Evolutionary conservation across 139 green algal genomes (phyloP).

Genomic region (Diplosphaera chodatii): DNA sequence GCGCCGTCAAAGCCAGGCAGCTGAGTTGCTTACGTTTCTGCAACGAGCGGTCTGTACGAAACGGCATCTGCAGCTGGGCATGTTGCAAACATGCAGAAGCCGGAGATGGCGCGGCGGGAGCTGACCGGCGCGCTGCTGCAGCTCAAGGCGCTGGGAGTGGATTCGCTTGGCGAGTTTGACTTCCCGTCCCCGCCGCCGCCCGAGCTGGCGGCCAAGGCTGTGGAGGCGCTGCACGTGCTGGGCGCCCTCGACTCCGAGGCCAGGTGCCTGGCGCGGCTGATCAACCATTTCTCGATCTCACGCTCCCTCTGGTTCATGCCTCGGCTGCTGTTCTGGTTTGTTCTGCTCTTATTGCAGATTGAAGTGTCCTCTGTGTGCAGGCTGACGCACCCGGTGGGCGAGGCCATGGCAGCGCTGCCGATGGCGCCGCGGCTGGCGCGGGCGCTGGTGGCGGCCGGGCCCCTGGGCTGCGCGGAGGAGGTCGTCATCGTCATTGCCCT

Average conservation of each 20-base stretch:
- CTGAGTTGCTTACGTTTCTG: too few relatives aligned
- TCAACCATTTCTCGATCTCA: too few relatives aligned
- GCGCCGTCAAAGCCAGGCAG: too few relatives aligned
- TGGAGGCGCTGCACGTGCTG: conserved; percentile 83
- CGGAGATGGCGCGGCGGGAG: conserved; percentile 63
- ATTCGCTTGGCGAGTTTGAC: conserved; percentile 81
- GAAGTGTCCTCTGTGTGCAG: conserved; percentile 17
- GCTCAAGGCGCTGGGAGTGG: conserved; percentile 74
- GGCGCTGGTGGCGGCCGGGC: conserved; percentile 46
- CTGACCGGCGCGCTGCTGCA: conserved; percentile 62
- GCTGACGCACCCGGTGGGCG: conserved; percentile 50
- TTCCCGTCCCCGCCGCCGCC: conserved; percentile 78
- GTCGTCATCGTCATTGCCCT: conserved; percentile 54
- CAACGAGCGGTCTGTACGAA: too few relatives aligned
- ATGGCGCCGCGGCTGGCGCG: conserved; percentile 58
- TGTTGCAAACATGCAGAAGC: too few relatives aligned
- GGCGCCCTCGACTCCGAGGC: conserved; percentile 75
- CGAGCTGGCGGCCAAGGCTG: conserved; percentile 58
- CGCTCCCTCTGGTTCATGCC: too few relatives aligned
- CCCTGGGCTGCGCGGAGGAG: conserved; percentile 55
- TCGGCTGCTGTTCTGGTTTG: too few relatives aligned
- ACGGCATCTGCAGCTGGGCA: too few relatives aligned
- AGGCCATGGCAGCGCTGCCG: conserved; percentile 58
- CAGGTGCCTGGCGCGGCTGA: conserved; percentile 34
- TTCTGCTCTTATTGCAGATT: too few relatives aligned